These are phyloP conservation scores for Tuber brumale DNA, from an alignment of 495 filamentous ascomycete genomes.

Conservation along the genomic window DNA sequence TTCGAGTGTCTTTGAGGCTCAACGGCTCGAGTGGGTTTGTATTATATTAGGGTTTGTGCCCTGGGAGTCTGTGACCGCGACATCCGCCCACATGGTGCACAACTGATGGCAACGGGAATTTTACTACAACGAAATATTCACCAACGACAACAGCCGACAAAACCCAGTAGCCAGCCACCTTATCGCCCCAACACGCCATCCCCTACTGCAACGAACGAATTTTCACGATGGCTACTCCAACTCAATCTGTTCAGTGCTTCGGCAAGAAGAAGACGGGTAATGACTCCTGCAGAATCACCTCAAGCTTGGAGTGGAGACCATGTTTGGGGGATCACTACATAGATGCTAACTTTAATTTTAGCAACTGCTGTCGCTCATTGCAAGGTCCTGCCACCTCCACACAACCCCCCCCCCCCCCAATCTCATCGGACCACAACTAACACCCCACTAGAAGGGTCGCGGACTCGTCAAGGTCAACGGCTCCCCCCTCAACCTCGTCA, in stretches of 20 bases:
- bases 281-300: conserved; percentile 43
- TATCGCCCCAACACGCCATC: conserved; percentile 4
- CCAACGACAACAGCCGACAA: conserved; percentile 25
- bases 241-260: conserved; percentile 88
- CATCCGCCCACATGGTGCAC: conserved; percentile 13
- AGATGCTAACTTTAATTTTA: conserved; percentile 46
- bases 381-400: conserved; percentile 56
- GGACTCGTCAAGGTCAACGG: conserved; percentile 99
- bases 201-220: conserved; percentile 12
- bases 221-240: conserved; percentile 58
- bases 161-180: conserved; percentile 12
- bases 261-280: conserved; percentile 84
- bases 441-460: conserved; percentile 60
- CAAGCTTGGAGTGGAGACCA: not conserved
- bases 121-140: conserved; percentile 16
- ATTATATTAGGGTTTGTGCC: conserved; percentile 11
- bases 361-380: conserved; percentile 86
- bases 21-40: conserved; percentile 28
- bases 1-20: conserved; percentile 2
- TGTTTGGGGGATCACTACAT: conserved; percentile 28
- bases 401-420: not conserved
- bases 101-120: conserved; percentile 5
- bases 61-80: conserved; percentile 1
- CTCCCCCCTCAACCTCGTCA: conserved; percentile 83
- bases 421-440: conserved; percentile 3